A percentile compares a stretch with the other conserved stretches of the same genome.
phyloP scores from a whole-genome alignment of 1,284 basidiomycete species.

The Calocybe gambosa region DNA sequence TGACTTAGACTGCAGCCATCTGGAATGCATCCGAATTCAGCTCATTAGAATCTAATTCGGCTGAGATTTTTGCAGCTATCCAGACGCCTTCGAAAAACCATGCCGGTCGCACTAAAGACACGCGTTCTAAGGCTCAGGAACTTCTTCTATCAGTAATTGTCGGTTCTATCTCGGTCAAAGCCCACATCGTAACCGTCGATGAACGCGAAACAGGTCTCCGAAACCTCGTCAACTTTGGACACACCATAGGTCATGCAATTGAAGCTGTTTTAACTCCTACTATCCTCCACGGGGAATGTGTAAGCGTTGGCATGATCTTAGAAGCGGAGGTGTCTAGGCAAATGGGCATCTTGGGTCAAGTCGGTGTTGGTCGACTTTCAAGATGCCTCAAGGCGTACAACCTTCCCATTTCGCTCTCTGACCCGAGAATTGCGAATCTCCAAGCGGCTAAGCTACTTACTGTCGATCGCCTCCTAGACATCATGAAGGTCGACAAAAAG shows the following conservation, averaged over 20 bases:
- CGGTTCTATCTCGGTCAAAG: constrained; percentile 87
- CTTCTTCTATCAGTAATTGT: constrained; percentile 80
- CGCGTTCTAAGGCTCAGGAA: constrained; percentile 71
- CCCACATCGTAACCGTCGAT: constrained; percentile 93
- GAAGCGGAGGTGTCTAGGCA: constrained; percentile 90
- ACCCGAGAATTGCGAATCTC: constrained; percentile 69
- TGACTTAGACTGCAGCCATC: constrained; percentile 85
- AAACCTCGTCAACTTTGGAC: constrained; percentile 96
- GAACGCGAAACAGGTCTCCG: constrained; percentile 92
- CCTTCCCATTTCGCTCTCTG: constrained; percentile 74
- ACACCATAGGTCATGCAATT: constrained; percentile 94
- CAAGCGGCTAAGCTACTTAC: constrained; percentile 70
- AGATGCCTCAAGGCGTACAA: constrained; percentile 84
- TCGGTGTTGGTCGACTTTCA: constrained; percentile 82
- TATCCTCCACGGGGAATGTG: constrained; percentile 91
- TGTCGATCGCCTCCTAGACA: constrained; percentile 83
- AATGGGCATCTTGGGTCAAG: constrained; percentile 81
- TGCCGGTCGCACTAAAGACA: constrained; percentile 58
- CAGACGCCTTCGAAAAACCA: constrained; percentile 60
- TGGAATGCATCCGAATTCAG: constrained; percentile 89
- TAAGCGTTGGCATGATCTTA: constrained; percentile 89
- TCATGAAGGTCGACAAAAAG: constrained; percentile 97
- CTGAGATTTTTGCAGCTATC: constrained; percentile 81
- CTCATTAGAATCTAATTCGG: constrained; percentile 77
- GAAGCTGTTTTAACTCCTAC: constrained; percentile 89